Percentiles rank a stretch among this genome's conserved stretches.
These are phyloP conservation scores for Russula earlei DNA, from an alignment of 768 basidiomycete genomes.

Conservation along the genomic window DNA sequence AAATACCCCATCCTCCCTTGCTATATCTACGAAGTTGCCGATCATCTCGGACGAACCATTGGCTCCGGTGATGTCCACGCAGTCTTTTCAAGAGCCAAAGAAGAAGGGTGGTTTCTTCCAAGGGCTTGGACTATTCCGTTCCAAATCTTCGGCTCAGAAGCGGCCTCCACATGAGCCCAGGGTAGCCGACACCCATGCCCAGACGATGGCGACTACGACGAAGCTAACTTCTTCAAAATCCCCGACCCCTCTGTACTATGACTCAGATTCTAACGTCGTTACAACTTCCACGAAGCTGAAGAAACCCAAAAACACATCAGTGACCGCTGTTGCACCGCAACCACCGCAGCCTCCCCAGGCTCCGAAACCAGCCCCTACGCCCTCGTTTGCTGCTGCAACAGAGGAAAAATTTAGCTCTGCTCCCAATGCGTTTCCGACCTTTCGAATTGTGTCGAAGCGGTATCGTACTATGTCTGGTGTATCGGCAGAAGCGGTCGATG, in stretches of 20 bases:
- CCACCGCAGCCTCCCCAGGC: not conserved
- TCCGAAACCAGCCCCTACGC: not conserved
- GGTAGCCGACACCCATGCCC: slow-evolving; percentile 2
- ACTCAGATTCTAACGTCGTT: slow-evolving; percentile 12
- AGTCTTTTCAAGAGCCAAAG: slow-evolving; percentile 20
- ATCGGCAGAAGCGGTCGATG: slow-evolving; percentile 71
- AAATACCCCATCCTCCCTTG: slow-evolving; percentile 20
- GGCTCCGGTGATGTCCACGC: slow-evolving; percentile 13
- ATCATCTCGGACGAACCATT: slow-evolving; percentile 13
- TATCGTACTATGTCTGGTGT: slow-evolving; percentile 62
- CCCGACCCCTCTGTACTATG: slow-evolving; percentile 3
- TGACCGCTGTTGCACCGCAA: not conserved
- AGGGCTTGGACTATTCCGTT: slow-evolving; percentile 18
- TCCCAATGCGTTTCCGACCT: slow-evolving; percentile 48
- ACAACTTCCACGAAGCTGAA: slow-evolving; percentile 5
- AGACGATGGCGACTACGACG: not conserved
- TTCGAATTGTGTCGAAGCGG: slow-evolving; percentile 52
- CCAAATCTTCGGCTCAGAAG: slow-evolving; percentile 17
- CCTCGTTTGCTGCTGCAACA: not conserved
- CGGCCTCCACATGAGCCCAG: not conserved
- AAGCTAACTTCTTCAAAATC: slow-evolving; percentile 3
- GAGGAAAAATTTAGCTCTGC: slow-evolving; percentile 28
- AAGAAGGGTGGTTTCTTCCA: slow-evolving; percentile 19
- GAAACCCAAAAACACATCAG: not conserved
- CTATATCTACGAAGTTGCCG: slow-evolving; percentile 14